phyloP scores from a whole-genome alignment of 768 basidiomycete genomes.

The Macrolepiota fuliginosa region DNA sequence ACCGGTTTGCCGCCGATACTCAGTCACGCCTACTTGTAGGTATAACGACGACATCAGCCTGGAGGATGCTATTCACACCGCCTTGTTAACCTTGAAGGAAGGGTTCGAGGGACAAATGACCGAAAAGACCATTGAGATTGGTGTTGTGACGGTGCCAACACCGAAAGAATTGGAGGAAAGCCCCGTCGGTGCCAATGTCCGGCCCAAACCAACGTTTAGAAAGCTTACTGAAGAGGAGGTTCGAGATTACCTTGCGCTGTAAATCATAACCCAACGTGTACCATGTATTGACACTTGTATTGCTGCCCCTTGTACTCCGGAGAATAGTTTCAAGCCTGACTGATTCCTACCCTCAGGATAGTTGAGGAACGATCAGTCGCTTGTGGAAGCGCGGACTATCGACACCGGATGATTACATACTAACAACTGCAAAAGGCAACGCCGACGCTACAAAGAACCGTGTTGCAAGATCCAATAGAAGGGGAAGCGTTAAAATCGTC shows the following conservation, averaged over 20 bases:
- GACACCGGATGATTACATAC: neutral
- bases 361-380: conserved; percentile 13
- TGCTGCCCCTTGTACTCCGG: neutral
- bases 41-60: conserved; percentile 99
- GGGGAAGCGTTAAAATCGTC: neutral
- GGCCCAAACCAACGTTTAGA: conserved; percentile 86
- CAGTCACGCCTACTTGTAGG: conserved; percentile 41
- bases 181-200: conserved; percentile 63
- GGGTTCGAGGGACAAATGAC: conserved; percentile 99
- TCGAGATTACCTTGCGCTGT: conserved; percentile 89
- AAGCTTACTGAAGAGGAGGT: conserved; percentile 97
- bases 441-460: neutral
- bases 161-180: conserved; percentile 65
- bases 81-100: conserved; percentile 95
- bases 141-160: conserved; percentile 89
- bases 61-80: conserved; percentile 98
- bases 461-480: neutral
- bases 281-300: conserved; percentile 6
- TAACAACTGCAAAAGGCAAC: neutral
- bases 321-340: neutral
- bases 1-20: conserved; percentile 18
- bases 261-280: conserved; percentile 24
- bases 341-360: neutral
- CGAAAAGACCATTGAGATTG: conserved; percentile 99
- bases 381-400: neutral